phyloP scores from a whole-genome alignment of 1,284 basidiomycete genomes.

The Microbotryum silenes-acaulis region DNA sequence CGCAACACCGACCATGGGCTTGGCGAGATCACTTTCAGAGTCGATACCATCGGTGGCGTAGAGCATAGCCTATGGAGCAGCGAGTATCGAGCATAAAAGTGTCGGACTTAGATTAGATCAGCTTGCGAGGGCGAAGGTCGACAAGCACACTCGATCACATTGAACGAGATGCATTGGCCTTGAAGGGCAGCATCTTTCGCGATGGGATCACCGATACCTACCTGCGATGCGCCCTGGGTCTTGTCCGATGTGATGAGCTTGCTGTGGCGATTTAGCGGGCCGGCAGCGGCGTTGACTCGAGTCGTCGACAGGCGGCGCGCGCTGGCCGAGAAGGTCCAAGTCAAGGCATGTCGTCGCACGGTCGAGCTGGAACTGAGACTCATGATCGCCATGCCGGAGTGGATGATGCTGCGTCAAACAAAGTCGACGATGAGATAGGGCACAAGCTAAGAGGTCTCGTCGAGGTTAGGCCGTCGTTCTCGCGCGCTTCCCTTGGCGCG shows the following conservation, averaged over 20 bases:
- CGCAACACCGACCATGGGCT: slow-evolving; percentile 90
- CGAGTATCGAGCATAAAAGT: too few relatives aligned
- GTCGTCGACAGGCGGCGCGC: background rate
- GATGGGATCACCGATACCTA: slow-evolving; percentile 38
- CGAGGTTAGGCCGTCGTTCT: too few relatives aligned
- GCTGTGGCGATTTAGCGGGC: slow-evolving; percentile 69
- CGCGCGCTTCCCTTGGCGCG: too few relatives aligned
- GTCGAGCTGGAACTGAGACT: background rate
- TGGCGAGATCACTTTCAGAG: slow-evolving; percentile 67
- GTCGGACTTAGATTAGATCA: background rate
- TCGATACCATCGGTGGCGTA: slow-evolving; percentile 87
- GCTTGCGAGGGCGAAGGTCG: background rate
- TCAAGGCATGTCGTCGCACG: background rate
- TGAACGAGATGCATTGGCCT: background rate
- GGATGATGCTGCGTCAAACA: too few relatives aligned
- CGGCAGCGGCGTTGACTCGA: slow-evolving; percentile 3
- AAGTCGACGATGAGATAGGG: too few relatives aligned
- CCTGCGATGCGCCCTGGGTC: slow-evolving; percentile 87
- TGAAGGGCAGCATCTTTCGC: background rate
- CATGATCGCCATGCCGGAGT: too few relatives aligned
- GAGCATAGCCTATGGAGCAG: slow-evolving; percentile 68
- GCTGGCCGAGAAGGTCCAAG: background rate
- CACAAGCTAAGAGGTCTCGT: too few relatives aligned
- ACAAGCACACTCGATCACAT: background rate
- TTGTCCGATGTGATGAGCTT: slow-evolving; percentile 77